These are phyloP conservation scores for Suillus discolor DNA, from an alignment of 768 basidiomycete species.

Conservation along the genomic window DNA sequence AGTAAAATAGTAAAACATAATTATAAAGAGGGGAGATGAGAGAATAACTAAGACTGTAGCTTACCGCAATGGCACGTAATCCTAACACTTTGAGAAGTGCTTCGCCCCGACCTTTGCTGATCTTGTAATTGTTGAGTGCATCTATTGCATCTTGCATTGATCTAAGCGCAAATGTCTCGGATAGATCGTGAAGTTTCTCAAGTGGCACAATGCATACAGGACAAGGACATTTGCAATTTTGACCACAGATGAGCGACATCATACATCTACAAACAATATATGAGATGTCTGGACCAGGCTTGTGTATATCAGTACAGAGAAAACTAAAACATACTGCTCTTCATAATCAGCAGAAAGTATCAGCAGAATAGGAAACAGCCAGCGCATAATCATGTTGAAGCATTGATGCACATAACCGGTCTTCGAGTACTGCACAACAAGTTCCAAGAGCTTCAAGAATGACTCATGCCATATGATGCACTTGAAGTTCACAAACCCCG, in stretches of 20 bases:
- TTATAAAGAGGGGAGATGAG: not conserved
- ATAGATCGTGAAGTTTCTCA: constrained; percentile 25
- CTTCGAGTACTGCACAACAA: constrained; percentile 18
- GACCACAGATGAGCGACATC: constrained; percentile 41
- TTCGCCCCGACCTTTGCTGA: constrained; percentile 19
- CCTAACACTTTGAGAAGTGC: constrained; percentile 21
- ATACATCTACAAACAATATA: constrained; percentile 28
- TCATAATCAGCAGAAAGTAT: constrained; percentile 47
- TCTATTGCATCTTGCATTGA: constrained; percentile 19
- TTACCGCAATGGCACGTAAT: constrained; percentile 17
- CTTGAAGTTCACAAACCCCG: constrained; percentile 35
- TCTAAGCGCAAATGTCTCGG: constrained; percentile 16
- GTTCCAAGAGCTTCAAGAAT: constrained; percentile 35
- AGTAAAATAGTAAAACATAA: not conserved
- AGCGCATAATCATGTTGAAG: constrained; percentile 24
- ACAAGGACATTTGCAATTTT: constrained; percentile 33
- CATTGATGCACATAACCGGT: constrained; percentile 28
- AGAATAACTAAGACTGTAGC: constrained; percentile 8
- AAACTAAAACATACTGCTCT: constrained; percentile 39
- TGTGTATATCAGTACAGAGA: constrained; percentile 3
- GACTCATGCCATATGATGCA: constrained; percentile 39
- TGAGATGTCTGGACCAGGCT: not conserved
- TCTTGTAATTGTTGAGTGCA: not conserved
- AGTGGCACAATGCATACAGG: constrained; percentile 39
- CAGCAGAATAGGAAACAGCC: constrained; percentile 38